Base-by-base conservation (phyloP, 495 filamentous ascomycete genomes). In the Pyrenula massariospora region DNA sequence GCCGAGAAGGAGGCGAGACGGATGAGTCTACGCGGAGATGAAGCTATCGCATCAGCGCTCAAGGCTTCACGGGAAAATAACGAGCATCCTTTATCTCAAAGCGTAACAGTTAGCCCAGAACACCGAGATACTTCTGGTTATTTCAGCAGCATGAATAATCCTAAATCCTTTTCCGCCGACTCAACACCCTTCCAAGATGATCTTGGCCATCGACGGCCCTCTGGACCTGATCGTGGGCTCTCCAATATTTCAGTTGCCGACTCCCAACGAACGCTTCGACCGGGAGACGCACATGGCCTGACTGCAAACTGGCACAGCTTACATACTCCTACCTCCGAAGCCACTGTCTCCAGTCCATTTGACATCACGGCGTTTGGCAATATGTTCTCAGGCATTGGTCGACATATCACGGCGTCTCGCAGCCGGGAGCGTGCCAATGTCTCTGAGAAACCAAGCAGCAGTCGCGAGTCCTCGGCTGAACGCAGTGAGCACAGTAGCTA, bases 31-130 rank as follows among this genome's bases (percentile, higher is more conserved):
- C 74, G 82, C 51, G 80, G 82, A 1, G 88, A 92, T 58, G 88
- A 93, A 60, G 73, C 77, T 11, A 79, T 84, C 56, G 80, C 80
- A 56, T 66, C 78, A 50, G 72, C 74, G 8, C 65, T 79, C 15
- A 76, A 74, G 53, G 68, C 75, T 22, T 72, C 75, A 24, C 65
- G 65, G 57, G 78, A 80, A 61, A 65, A 70, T 15, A 48, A 52
- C 24, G 86, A 90, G 42, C 90, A 94, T 65, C 90, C 90, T 19
- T 68, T 94, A n/a, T 84, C 89, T 10, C 86, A 89, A 59, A 94
- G 88, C 60, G 81, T 88, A 25, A 84, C 83, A 25, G 88, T 82
- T 19, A 89, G 84, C 65, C 90, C 89, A 0, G 80, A 84, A 1
- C 56, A 75, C 53, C 62, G 73, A 60, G 56, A 70, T 55, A 61